Base-by-base conservation (phyloP, 2,329 filamentous ascomycete species). In the Leptosphaerulina australis region DNA sequence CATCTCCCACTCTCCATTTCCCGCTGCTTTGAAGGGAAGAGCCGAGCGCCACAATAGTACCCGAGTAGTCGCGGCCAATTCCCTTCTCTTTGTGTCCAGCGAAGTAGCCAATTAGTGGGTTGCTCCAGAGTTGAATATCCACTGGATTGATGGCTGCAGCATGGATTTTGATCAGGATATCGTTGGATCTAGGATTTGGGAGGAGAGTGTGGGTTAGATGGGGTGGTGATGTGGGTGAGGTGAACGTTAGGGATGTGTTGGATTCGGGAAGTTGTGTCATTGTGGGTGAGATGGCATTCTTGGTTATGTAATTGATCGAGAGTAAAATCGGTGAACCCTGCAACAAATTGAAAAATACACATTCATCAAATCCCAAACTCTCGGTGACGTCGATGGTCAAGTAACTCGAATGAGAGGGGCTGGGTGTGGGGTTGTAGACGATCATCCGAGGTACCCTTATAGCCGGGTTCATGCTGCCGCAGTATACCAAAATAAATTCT, bases 71-170 rank as follows among this genome's bases (percentile, higher is more conserved):
- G 56, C 76, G 70, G 12, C 78, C 77, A 5, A 77, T 76, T 1
- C 74, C 70, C 31, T 68, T 70, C 44, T 63, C 62, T 48, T 63
- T 65, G 25, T 45, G 53, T 18, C 64, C 60, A 4, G 58, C 59
- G 12, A 67, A 44, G 43, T 50, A 61, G 14, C 66, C 66, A 1
- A 69, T 34, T 49, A 76, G 4, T 51, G 67, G 39, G 55, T 61
- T 55, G 57, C 59, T 55, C 77, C 74, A 53, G 68, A 67, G 36
- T 72, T 69, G 45, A 57, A 67, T 44, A 44, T 75, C 73, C 24
- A 76, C 76, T 4, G 76, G 75, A 52, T 79, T 80, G 48, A 81
- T 75, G 11, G 74, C 76, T 3, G 72, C 75, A 45, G 77, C 74
- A 44, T 73, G 69, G n/a, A 76, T 62, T 39, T 69, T 72, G 47